Evolutionary conservation across 2,329 filamentous ascomycete genomes (phyloP).

Genomic region (Fusarium xyrophilum): DNA sequence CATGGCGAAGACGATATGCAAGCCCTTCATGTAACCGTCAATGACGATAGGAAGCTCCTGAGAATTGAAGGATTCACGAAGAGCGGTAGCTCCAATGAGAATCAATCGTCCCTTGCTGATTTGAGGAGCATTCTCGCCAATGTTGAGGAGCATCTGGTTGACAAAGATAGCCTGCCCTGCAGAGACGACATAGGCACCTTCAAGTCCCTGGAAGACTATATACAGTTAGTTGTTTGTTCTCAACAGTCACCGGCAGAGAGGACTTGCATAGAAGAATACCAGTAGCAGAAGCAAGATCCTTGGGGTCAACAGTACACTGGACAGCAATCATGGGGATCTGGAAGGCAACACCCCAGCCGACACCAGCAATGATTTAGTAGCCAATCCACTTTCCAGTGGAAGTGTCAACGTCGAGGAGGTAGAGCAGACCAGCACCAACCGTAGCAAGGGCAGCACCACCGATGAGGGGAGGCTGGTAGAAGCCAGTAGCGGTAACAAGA

Average conservation of each 20-base stretch:
- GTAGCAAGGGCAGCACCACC: slow-evolving; percentile 53
- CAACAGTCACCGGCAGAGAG: neutral
- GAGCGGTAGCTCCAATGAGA: slow-evolving; percentile 59
- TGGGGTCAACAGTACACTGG: slow-evolving; percentile 50
- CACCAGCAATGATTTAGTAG: slow-evolving; percentile 60
- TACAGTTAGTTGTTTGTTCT: slow-evolving; percentile 19
- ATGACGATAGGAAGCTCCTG: slow-evolving; percentile 62
- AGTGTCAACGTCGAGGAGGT: slow-evolving; percentile 50
- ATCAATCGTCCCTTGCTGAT: slow-evolving; percentile 49
- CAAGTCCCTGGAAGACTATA: slow-evolving; percentile 57
- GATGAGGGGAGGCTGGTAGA: slow-evolving; percentile 55
- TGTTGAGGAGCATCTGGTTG: slow-evolving; percentile 51
- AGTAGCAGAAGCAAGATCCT: slow-evolving; percentile 56
- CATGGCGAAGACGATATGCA: slow-evolving; percentile 69
- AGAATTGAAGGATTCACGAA: slow-evolving; percentile 58
- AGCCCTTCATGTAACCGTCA: slow-evolving; percentile 66
- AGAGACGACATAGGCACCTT: slow-evolving; percentile 58
- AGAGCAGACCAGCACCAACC: slow-evolving; percentile 53
- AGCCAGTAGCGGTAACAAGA: slow-evolving; percentile 50
- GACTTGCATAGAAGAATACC: slow-evolving; percentile 54
- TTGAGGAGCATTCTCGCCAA: slow-evolving; percentile 46
- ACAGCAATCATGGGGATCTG: slow-evolving; percentile 61
- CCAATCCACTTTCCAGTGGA: slow-evolving; percentile 57
- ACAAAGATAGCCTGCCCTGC: slow-evolving; percentile 56
- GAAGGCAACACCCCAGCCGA: slow-evolving; percentile 54